Evolutionary conservation across 148 eudicot genomes (phyloP), one percentile per base, ranked within the genome.

Genomic region (Dianthus caryophyllus): DNA sequence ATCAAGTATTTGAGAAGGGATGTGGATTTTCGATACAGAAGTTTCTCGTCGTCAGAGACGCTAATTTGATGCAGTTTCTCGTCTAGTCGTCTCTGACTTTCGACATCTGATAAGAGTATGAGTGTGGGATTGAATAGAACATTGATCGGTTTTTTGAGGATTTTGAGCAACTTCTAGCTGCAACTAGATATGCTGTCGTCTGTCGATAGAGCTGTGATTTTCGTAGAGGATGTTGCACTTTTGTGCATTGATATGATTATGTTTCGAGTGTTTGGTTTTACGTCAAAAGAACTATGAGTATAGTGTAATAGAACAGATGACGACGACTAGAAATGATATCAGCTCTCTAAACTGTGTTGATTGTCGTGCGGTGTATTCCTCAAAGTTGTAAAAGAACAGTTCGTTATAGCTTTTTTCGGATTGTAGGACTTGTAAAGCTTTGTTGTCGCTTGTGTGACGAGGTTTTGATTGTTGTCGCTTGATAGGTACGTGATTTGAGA

Each of bases 401-500:
- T 2, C n/a, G n/a, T n/a, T n/a, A n/a, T 9, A 22, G 22, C 2
- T 22, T 44, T 22, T 44, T 63, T 43, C 9, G 15, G 51, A 63
- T 21, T 25, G 36, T 5, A 18, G 25, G 20, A 25, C 43, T 18
- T 41, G 14, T 26, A 63, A 43, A n/a, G n/a, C 16, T 63, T 20
- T 26, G 11, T 5, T 22, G 36, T 26, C 51, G 5, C 13, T 54
- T 33, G 41, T 56, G 12, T 61, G 15, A 60, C 16, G 2, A 66
- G 4, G 5, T 31, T 54, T 44, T 38, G 30, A 69, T 39, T 53
- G 29, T 9, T 43, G 65, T 3, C 63, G 18, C 20, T 14, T 10
- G 63, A 47, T 70, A 91, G 97, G 96, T 88, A 27, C 72, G 72
- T 70, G 88, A 85, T 64, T 81, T 91, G 79, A 83, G 96, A 68